Evolutionary conservation across 2,329 filamentous ascomycete species (phyloP).

Genomic region (Parastagonospora avenae): DNA sequence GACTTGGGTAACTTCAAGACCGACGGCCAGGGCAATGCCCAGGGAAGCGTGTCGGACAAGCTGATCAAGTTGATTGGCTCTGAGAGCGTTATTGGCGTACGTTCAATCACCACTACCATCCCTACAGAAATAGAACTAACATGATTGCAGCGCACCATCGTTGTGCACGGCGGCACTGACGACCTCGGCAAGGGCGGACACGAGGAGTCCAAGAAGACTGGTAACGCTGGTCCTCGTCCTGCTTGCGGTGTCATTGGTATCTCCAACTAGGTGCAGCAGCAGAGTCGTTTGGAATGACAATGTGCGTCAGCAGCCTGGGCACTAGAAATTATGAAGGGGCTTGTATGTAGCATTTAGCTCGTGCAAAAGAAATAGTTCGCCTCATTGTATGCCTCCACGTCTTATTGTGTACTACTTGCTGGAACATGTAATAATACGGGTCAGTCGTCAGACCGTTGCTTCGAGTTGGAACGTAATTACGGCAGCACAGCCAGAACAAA

Average conservation of each 20-base stretch:
- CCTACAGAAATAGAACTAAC: background rate
- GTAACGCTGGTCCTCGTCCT: slow-evolving; percentile 90
- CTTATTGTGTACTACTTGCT: no score
- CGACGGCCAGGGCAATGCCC: slow-evolving; percentile 86
- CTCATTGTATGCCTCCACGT: no score
- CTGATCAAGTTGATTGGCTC: slow-evolving; percentile 95
- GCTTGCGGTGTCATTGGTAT: slow-evolving; percentile 97
- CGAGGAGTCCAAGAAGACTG: slow-evolving; percentile 98
- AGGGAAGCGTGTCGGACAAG: slow-evolving; percentile 79
- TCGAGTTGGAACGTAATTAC: no score
- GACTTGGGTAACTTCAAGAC: slow-evolving; percentile 98
- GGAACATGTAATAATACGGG: no score
- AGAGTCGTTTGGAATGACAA: background rate
- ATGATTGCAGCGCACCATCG: slow-evolving; percentile 77
- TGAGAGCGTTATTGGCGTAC: slow-evolving; percentile 90
- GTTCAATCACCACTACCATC: slow-evolving; percentile 14
- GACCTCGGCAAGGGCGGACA: slow-evolving; percentile 91
- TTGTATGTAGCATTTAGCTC: no score
- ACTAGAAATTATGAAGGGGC: background rate
- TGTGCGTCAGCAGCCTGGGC: slow-evolving; percentile 11
- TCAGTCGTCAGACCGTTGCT: no score
- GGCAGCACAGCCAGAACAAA: no score
- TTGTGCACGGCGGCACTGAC: slow-evolving; percentile 93
- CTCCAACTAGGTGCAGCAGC: slow-evolving; percentile 49
- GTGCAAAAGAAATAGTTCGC: no score